Conservation (phyloP, 139 green algal genomes). For the Coelastrella sp. region DNA sequence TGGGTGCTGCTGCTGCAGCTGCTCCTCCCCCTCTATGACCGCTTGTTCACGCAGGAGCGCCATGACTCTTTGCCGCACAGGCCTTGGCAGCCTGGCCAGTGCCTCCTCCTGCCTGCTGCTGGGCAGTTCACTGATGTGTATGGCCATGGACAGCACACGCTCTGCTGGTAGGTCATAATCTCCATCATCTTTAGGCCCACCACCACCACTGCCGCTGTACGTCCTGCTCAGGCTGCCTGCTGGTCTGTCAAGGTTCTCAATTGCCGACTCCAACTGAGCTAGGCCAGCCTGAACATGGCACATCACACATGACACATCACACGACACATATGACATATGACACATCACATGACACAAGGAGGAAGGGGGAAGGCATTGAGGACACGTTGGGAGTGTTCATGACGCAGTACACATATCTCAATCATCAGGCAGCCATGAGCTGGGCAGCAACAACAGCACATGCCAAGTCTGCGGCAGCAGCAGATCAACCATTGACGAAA, state of each 20-base stretch:
- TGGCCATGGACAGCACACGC: slow-evolving; percentile 34
- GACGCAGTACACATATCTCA: no score
- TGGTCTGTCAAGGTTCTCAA: slow-evolving; percentile 49
- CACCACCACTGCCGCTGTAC: not conserved
- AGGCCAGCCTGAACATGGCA: slow-evolving; percentile 44
- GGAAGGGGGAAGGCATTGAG: no score
- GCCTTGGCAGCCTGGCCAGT: slow-evolving; percentile 24
- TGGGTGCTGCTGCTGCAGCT: slow-evolving; percentile 13
- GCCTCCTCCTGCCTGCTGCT: slow-evolving; percentile 29
- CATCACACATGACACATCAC: not conserved
- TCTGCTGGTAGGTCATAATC: slow-evolving; percentile 29
- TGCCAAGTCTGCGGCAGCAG: not conserved
- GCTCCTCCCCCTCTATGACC: slow-evolving; percentile 44
- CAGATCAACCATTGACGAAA: not conserved
- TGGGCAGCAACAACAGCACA: not conserved
- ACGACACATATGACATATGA: not conserved
- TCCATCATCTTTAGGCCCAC: not conserved
- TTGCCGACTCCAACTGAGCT: slow-evolving; percentile 50
- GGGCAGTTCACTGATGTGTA: slow-evolving; percentile 51
- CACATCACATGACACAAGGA: no score
- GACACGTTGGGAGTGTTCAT: no score
- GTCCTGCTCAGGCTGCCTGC: not conserved
- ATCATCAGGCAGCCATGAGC: no score
- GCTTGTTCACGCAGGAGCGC: slow-evolving; percentile 56
- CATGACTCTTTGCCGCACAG: slow-evolving; percentile 44